Conservation (phyloP, 352 stramenopile genomes). For the Phytophthora capsici region DNA sequence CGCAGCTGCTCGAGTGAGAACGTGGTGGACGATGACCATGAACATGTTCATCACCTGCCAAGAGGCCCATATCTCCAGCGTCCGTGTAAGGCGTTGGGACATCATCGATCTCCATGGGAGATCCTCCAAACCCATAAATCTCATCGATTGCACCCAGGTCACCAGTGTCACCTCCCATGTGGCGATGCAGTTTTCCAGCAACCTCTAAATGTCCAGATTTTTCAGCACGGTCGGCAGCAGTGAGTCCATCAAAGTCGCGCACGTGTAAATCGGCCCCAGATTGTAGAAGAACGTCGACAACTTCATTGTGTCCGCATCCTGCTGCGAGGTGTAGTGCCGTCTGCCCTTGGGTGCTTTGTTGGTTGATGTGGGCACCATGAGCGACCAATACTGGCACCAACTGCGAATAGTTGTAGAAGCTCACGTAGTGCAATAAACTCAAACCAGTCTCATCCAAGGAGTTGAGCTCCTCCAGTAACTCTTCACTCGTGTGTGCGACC, state of each 20-base stretch:
- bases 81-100: conserved; percentile 42
- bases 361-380: conserved; percentile 85
- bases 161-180: conserved; percentile 40
- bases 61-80: conserved; percentile 44
- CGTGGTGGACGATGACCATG: conserved; percentile 1
- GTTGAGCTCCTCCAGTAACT: conserved; percentile 88
- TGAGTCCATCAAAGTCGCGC: conserved; percentile 78
- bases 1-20: conserved; percentile 41
- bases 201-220: conserved; percentile 70
- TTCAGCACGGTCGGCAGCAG: conserved; percentile 75
- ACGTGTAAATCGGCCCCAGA: conserved; percentile 65
- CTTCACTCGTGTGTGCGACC: conserved; percentile 77
- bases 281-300: conserved; percentile 71
- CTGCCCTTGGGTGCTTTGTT: conserved; percentile 84
- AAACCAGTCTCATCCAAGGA: conserved; percentile 87
- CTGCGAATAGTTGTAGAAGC: conserved; percentile 89
- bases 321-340: conserved; percentile 85
- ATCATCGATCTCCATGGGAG: conserved; percentile 63
- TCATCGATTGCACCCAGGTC: conserved; percentile 26
- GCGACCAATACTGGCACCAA: conserved; percentile 80
- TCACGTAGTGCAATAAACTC: conserved; percentile 90
- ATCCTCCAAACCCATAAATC: conserved; percentile 37
- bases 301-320: conserved; percentile 71
- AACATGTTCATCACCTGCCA: conserved; percentile 25
- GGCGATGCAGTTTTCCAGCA: conserved; percentile 46